Conservation (phyloP, 148 eudicot genomes). For the Cornus suecica region DNA sequence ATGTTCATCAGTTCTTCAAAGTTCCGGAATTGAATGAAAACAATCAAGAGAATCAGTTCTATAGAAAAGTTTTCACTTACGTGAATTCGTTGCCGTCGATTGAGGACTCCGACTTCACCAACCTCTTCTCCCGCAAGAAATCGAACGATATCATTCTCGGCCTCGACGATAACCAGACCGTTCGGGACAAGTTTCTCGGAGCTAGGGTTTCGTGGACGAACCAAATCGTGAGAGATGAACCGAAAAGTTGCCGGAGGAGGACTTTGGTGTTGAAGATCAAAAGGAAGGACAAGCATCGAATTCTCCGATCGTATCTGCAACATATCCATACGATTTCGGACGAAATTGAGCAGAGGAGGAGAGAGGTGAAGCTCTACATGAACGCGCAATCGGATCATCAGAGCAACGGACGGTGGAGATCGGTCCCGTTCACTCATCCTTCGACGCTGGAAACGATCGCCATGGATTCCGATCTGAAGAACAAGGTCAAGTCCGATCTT, state of each 20-base stretch:
- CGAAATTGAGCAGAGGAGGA: conserved; percentile 43
- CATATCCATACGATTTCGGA: conserved; percentile 63
- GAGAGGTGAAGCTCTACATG: conserved; percentile 38
- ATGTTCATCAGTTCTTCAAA: conserved; percentile 60
- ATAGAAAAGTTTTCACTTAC: conserved; percentile 51
- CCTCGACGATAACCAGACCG: conserved; percentile 52
- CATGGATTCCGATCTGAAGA: conserved; percentile 67
- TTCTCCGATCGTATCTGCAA: conserved; percentile 66
- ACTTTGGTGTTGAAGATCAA: conserved; percentile 51
- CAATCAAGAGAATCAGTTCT: conserved; percentile 58
- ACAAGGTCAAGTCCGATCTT: conserved; percentile 55
- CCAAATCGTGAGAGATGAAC: conserved; percentile 16
- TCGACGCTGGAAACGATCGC: conserved; percentile 67
- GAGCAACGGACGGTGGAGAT: conserved; percentile 46
- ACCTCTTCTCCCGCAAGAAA: conserved; percentile 54
- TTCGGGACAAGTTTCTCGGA: conserved; percentile 61
- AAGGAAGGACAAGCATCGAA: conserved; percentile 67
- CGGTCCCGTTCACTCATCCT: conserved; percentile 70
- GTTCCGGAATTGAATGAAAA: conserved; percentile 63
- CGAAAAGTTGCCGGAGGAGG: not conserved
- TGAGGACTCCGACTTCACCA: conserved; percentile 68
- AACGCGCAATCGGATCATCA: conserved; percentile 13
- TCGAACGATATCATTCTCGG: conserved; percentile 50
- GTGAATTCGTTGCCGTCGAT: conserved; percentile 58
- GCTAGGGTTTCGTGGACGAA: conserved; percentile 57